Conservation (phyloP, 805 yeast genomes). For the Cyberlindnera misumaiensis region DNA sequence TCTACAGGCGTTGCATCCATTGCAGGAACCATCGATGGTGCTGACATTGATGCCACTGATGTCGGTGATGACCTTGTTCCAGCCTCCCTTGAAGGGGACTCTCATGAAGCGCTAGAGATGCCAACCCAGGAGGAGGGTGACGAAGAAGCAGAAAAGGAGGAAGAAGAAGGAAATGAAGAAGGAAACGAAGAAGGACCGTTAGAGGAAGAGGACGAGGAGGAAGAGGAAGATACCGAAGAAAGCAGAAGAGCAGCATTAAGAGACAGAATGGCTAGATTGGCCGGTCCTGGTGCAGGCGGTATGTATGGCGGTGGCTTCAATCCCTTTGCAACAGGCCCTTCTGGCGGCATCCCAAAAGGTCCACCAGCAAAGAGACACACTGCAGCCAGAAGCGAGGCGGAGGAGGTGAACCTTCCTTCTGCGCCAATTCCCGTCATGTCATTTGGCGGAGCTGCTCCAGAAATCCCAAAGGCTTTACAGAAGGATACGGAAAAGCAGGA, state of each 20-base stretch:
- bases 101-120: too few species aligned
- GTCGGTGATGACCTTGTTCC: not conserved
- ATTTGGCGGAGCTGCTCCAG: conserved; percentile 29
- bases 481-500: conserved; percentile 6
- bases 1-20: conserved; percentile 1
- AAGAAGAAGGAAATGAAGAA: conserved; percentile 25
- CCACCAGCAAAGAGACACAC: conserved; percentile 19
- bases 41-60: conserved; percentile 1
- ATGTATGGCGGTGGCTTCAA: conserved; percentile 33
- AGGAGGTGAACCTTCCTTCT: conserved; percentile 19
- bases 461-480: conserved; percentile 18
- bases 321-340: conserved; percentile 32
- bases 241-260: conserved; percentile 68
- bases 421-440: conserved; percentile 50
- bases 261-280: conserved; percentile 92
- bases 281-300: conserved; percentile 62
- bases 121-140: conserved; percentile 2
- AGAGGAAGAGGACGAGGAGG: conserved; percentile 43
- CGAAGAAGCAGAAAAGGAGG: conserved; percentile 13
- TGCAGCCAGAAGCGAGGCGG: conserved; percentile 8
- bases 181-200: too few species aligned
- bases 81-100: too few species aligned
- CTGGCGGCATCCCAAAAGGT: conserved; percentile 27
- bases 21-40: not conserved
- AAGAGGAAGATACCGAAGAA: conserved; percentile 70